Evolutionary conservation across 805 yeast species (phyloP), one percentile per base, ranked within the genome.

Genomic region (Hanseniaspora pseudoguilliermondii): DNA sequence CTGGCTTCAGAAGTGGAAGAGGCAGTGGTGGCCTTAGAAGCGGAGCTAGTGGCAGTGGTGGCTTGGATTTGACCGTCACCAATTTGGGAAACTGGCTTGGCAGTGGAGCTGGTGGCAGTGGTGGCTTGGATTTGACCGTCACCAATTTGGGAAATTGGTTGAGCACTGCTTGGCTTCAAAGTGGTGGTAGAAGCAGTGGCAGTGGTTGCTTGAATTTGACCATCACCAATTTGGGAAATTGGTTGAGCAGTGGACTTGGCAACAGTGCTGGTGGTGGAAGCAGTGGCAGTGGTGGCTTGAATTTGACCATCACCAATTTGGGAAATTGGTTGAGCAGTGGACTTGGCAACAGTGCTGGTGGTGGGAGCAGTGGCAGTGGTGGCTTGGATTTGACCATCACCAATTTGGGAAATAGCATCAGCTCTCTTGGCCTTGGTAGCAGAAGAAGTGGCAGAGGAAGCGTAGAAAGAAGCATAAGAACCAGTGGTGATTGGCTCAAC

Each of bases 271-370:
- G 59, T 47, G 11, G 59, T 47, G 11, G 64, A 13, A 10, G 66
- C 49, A 13, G 58, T 52, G 36, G 61, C 54, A 13, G 64, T 57
- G 32, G 62, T 53, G 46, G 63, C 59, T 66, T 77, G 80, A 63
- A 76, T 69, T 66, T 77, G 80, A 61, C 80, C 80, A 59, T 76
- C 81, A 61, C 73, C 73, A 54, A 77, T 77, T 66, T 75, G 80
- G 59, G 76, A 65, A 21, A 62, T 55, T 21, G 65, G 56, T 43
- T 60, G 54, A 29, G 63, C 59, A 25, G 69, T 58, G 10, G 69
- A 41, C 23, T 62, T 48, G 39, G 69, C 46, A 23, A 71, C 44
- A 32, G 69, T 34, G n/a, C 27, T 34, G 44, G 44, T 34, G 44
- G 44, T 18, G 38, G 68, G 50, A 38, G 71, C 54, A 27, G 68